Conservation (phyloP, 1,139 yeast species). For the Scheffersomyces titani region DNA sequence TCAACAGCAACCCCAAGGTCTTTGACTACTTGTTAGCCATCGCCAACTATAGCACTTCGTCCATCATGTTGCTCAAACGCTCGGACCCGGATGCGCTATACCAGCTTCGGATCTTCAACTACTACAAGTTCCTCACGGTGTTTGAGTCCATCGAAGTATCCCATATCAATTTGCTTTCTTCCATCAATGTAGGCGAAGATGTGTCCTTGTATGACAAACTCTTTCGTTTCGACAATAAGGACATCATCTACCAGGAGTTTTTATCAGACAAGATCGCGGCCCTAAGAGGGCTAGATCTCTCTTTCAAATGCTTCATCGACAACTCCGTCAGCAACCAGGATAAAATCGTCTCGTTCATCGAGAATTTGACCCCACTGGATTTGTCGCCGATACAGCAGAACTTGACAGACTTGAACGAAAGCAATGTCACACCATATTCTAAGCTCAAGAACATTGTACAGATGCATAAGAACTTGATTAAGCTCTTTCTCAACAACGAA, state of each 20-base stretch:
- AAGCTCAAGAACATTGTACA: slow-evolving; percentile 31
- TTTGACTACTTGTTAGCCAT: slow-evolving; percentile 48
- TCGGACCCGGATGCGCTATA: slow-evolving; percentile 37
- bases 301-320: slow-evolving; percentile 30
- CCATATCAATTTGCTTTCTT: slow-evolving; percentile 30
- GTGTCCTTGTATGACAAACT: slow-evolving; percentile 39
- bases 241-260: slow-evolving; percentile 37
- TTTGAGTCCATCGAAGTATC: slow-evolving; percentile 37
- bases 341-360: slow-evolving; percentile 19
- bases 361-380: slow-evolving; percentile 13
- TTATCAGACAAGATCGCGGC: slow-evolving; percentile 35
- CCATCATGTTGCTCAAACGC: slow-evolving; percentile 41
- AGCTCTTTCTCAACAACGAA: slow-evolving; percentile 18
- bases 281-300: slow-evolving; percentile 26
- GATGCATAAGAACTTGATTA: slow-evolving; percentile 34
- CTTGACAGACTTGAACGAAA: slow-evolving; percentile 16
- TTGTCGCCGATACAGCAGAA: slow-evolving; percentile 9
- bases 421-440: slow-evolving; percentile 32
- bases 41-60: slow-evolving; percentile 42
- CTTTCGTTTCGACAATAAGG: slow-evolving; percentile 41
- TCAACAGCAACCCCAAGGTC: slow-evolving; percentile 30
- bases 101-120: slow-evolving; percentile 45
- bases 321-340: slow-evolving; percentile 3
- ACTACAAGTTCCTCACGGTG: slow-evolving; percentile 39
- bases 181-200: slow-evolving; percentile 27